Conservation (phyloP, 345 rosid species). For the Eucalyptus pumila region DNA sequence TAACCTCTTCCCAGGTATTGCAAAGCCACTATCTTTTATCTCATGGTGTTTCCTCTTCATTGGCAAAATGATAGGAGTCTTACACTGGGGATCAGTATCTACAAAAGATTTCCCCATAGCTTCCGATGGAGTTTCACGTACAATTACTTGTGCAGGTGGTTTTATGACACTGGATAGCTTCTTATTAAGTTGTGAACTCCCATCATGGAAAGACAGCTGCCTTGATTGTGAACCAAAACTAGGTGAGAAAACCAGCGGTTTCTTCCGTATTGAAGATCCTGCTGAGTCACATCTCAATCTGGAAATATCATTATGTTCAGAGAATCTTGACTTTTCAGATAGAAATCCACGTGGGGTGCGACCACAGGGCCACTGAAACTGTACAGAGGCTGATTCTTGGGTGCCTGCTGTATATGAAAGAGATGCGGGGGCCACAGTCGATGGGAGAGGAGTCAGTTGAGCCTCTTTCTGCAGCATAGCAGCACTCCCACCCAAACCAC, state of each 20-base stretch:
- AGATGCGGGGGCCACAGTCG: conserved; percentile 54
- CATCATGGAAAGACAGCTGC: conserved; percentile 32
- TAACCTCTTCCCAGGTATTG: conserved; percentile 57
- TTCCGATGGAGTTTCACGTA: conserved; percentile 31
- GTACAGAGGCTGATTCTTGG: conserved; percentile 49
- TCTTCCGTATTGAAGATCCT: conserved; percentile 55
- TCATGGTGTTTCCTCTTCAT: conserved; percentile 72
- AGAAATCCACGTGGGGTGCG: conserved; percentile 61
- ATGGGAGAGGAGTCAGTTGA: conserved; percentile 75
- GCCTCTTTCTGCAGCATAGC: conserved; percentile 72
- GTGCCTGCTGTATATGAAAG: conserved; percentile 38
- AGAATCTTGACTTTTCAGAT: conserved; percentile 29
- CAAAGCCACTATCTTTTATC: conserved; percentile 42
- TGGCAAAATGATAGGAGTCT: conserved; percentile 58
- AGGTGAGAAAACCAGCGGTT: conserved; percentile 65
- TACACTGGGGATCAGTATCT: conserved; percentile 48
- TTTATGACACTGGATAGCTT: conserved; percentile 12
- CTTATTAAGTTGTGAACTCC: conserved; percentile 23
- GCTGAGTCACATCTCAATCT: conserved; percentile 27
- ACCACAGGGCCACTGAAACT: conserved; percentile 83
- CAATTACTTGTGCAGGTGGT: conserved; percentile 10
- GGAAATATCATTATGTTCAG: conserved; percentile 29
- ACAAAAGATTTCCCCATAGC: conserved; percentile 11
- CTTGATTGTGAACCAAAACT: conserved; percentile 41
- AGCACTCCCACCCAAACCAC: conserved; percentile 70